Percentiles rank a stretch among this genome's conserved stretches.
phyloP scores from a whole-genome alignment of 805 yeast genomes.

The Clavispora vitiphila region DNA sequence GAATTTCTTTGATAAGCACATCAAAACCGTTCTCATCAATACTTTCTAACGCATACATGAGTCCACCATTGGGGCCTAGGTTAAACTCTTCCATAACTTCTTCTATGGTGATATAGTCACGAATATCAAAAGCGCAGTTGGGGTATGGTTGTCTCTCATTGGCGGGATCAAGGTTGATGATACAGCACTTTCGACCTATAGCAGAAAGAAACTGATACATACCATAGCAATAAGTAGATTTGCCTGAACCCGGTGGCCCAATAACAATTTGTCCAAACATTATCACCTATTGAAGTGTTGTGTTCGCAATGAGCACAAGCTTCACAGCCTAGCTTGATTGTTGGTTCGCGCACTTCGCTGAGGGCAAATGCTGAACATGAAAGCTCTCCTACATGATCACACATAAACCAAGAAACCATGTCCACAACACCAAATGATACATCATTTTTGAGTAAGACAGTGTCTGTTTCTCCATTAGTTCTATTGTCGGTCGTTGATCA shows the following conservation, averaged over 20 bases:
- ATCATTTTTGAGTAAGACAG: slow-evolving; percentile 48
- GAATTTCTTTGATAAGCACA: slow-evolving; percentile 51
- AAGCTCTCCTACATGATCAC: not conserved
- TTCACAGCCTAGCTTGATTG: not conserved
- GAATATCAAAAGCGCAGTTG: slow-evolving; percentile 63
- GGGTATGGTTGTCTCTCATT: slow-evolving; percentile 69
- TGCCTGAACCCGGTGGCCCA: slow-evolving; percentile 98
- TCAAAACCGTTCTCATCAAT: slow-evolving; percentile 43
- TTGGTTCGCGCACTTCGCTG: not conserved
- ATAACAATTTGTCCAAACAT: slow-evolving; percentile 87
- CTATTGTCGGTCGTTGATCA: slow-evolving; percentile 93
- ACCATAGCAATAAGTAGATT: slow-evolving; percentile 91
- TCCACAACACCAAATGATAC: slow-evolving; percentile 30
- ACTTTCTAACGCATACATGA: slow-evolving; percentile 80
- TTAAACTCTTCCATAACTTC: slow-evolving; percentile 69
- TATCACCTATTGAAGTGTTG: not conserved
- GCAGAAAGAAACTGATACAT: slow-evolving; percentile 89
- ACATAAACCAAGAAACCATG: slow-evolving; percentile 9
- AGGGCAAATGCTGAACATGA: slow-evolving; percentile 1
- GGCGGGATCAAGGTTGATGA: slow-evolving; percentile 90
- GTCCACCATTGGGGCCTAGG: slow-evolving; percentile 87
- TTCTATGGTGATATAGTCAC: slow-evolving; percentile 71
- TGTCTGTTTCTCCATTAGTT: slow-evolving; percentile 93
- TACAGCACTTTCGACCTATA: slow-evolving; percentile 83
- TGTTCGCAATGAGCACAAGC: not conserved